phyloP scores from a whole-genome alignment of 1,284 basidiomycete genomes.

The Sporisorium scitamineum region DNA sequence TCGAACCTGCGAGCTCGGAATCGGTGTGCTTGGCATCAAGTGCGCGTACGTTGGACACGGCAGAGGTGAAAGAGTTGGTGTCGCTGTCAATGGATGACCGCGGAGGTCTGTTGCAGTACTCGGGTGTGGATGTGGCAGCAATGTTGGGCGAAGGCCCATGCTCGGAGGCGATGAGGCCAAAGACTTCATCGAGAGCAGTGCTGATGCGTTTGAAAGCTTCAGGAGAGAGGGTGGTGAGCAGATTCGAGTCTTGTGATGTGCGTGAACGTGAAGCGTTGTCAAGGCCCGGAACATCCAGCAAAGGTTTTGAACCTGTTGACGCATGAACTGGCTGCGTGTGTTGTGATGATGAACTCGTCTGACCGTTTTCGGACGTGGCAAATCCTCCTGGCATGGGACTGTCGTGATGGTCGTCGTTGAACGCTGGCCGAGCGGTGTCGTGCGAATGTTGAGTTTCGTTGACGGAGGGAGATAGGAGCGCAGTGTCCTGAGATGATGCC shows the following conservation, averaged over 20 bases:
- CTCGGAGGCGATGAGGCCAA: slow-evolving; percentile 50
- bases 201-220: slow-evolving; percentile 64
- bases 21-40: neutral
- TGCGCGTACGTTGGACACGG: slow-evolving; percentile 32
- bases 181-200: slow-evolving; percentile 63
- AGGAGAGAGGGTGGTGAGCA: slow-evolving; percentile 53
- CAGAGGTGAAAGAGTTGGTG: slow-evolving; percentile 50
- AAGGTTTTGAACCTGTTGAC: neutral
- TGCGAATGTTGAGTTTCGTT: slow-evolving; percentile 1
- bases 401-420: neutral
- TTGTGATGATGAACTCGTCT: neutral
- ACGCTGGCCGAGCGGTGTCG: neutral
- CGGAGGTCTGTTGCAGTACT: slow-evolving; percentile 4
- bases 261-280: slow-evolving; percentile 8
- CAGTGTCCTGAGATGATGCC: neutral
- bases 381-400: slow-evolving; percentile 37
- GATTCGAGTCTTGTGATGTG: slow-evolving; percentile 25
- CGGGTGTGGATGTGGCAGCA: neutral
- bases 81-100: slow-evolving; percentile 53
- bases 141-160: slow-evolving; percentile 11
- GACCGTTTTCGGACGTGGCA: neutral
- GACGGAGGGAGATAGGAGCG: neutral
- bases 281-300: slow-evolving; percentile 14
- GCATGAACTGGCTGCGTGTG: neutral
- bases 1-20: neutral